Percentiles rank a stretch among this genome's conserved stretches.
These are phyloP conservation scores for Yamadazyma triangularis DNA, from an alignment of 1,139 yeast genomes.

Conservation along the genomic window DNA sequence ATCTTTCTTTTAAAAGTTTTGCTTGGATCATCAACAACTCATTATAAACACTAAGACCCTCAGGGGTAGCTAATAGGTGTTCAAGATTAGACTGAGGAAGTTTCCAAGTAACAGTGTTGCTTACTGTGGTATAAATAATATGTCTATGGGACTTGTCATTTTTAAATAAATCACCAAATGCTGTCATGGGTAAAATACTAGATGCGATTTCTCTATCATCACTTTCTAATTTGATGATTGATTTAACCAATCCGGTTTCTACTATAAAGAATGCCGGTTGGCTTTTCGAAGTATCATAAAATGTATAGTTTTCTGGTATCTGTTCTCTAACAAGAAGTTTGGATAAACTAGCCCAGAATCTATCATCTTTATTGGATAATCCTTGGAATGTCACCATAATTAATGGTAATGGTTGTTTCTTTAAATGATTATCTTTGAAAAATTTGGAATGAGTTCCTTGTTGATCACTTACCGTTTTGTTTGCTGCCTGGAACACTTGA, in stretches of 20 bases:
- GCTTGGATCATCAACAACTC: conserved; percentile 67
- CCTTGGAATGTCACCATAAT: conserved; percentile 70
- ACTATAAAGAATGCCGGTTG: conserved; percentile 60
- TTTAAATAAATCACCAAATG: conserved; percentile 69
- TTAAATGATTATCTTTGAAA: conserved; percentile 28
- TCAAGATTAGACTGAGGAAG: conserved; percentile 46
- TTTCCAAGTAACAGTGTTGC: conserved; percentile 70
- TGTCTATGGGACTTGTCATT: conserved; percentile 30
- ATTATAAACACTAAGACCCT: conserved; percentile 53
- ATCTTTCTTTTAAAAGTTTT: conserved; percentile 66
- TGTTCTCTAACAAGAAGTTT: conserved; percentile 49
- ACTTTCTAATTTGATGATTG: conserved; percentile 50
- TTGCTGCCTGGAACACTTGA: conserved; percentile 61
- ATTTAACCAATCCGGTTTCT: conserved; percentile 74
- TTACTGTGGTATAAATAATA: conserved; percentile 43
- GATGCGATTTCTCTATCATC: conserved; percentile 62
- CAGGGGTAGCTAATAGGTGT: conserved; percentile 35
- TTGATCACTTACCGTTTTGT: conserved; percentile 43
- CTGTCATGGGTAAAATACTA: conserved; percentile 81
- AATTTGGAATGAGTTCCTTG: conserved; percentile 30
- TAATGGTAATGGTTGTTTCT: conserved; percentile 62
- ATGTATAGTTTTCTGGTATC: conserved; percentile 45
- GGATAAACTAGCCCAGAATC: conserved; percentile 59
- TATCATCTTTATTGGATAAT: conserved; percentile 53
- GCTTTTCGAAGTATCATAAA: conserved; percentile 41